Evolutionary conservation across 805 yeast genomes (phyloP).

Genomic region (Pichia exigua): DNA sequence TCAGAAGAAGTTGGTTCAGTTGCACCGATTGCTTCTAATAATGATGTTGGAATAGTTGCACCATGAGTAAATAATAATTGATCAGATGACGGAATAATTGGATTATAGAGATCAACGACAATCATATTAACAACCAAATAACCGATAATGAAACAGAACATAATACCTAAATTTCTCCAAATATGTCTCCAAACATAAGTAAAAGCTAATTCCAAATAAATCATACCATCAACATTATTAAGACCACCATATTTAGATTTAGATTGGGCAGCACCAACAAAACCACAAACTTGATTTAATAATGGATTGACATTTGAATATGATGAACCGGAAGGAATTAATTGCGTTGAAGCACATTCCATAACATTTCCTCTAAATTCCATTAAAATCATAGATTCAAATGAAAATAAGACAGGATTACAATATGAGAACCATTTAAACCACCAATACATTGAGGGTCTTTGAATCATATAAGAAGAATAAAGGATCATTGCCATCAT

Average conservation of each 20-base stretch:
- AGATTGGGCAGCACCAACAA: slow-evolving; percentile 39
- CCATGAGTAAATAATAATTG: slow-evolving; percentile 24
- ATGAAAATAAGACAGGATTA: slow-evolving; percentile 41
- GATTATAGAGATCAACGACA: slow-evolving; percentile 26
- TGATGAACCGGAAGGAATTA: slow-evolving; percentile 50
- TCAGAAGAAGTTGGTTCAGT: slow-evolving; percentile 15
- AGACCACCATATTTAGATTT: slow-evolving; percentile 17
- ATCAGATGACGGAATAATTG: slow-evolving; percentile 26
- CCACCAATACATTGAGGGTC: slow-evolving; percentile 55
- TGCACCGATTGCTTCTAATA: slow-evolving; percentile 16
- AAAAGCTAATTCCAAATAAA: slow-evolving; percentile 38
- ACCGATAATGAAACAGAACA: slow-evolving; percentile 35
- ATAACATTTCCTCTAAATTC: slow-evolving; percentile 50
- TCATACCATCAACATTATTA: slow-evolving; percentile 42
- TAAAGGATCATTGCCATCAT: slow-evolving; percentile 46
- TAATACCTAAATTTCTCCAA: slow-evolving; percentile 73
- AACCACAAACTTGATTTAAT: slow-evolving; percentile 40
- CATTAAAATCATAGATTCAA: slow-evolving; percentile 47
- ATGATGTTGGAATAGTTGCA: slow-evolving; percentile 20
- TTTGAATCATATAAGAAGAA: slow-evolving; percentile 58
- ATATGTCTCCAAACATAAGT: slow-evolving; percentile 48
- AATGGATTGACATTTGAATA: slow-evolving; percentile 35
- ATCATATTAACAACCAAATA: slow-evolving; percentile 28
- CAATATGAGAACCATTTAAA: slow-evolving; percentile 47
- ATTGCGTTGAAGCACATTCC: slow-evolving; percentile 35